phyloP scores from a whole-genome alignment of 1,139 yeast species.

The Debaryomycetaceae sp. region DNA sequence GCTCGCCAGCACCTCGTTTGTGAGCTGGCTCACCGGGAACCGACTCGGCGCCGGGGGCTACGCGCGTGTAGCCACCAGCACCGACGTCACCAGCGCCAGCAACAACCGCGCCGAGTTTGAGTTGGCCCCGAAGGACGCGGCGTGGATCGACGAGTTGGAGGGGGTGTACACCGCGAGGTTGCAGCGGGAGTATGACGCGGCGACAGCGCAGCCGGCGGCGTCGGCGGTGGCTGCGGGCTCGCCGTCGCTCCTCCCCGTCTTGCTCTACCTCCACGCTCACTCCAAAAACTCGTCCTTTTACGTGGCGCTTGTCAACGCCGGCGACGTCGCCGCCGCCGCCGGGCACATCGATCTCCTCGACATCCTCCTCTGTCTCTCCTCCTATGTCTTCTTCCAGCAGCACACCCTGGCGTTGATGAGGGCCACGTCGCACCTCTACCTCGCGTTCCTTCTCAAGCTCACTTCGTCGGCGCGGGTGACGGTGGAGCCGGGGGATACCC shows the following conservation, averaged over 20 bases:
- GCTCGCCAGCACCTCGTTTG: conserved; percentile 30
- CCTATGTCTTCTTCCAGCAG: conserved; percentile 37
- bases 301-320: conserved; percentile 16
- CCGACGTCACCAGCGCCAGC: conserved; percentile 16
- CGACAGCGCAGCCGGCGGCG: conserved; percentile 14
- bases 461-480: conserved; percentile 12
- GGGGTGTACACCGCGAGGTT: conserved; percentile 1
- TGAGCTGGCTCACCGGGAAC: conserved; percentile 38
- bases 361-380: conserved; percentile 34
- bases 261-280: conserved; percentile 18
- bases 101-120: conserved; percentile 10
- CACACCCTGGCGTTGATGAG: conserved; percentile 22
- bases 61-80: conserved; percentile 18
- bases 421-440: conserved; percentile 20
- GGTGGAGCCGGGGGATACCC: conserved; percentile 1
- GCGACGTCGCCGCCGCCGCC: conserved; percentile 10
- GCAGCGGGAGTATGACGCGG: conserved; percentile 4
- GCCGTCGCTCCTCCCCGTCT: conserved; percentile 19
- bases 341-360: conserved; percentile 22
- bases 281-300: conserved; percentile 20
- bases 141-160: conserved; percentile 2
- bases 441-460: conserved; percentile 21
- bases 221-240: conserved; percentile 17
- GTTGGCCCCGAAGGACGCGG: conserved; percentile 3
- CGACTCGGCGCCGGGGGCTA: conserved; percentile 23